Percentiles rank a stretch among this genome's conserved stretches.
Conservation (phyloP, 1,284 basidiomycete species). For the Apiotrichum laibachii region DNA sequence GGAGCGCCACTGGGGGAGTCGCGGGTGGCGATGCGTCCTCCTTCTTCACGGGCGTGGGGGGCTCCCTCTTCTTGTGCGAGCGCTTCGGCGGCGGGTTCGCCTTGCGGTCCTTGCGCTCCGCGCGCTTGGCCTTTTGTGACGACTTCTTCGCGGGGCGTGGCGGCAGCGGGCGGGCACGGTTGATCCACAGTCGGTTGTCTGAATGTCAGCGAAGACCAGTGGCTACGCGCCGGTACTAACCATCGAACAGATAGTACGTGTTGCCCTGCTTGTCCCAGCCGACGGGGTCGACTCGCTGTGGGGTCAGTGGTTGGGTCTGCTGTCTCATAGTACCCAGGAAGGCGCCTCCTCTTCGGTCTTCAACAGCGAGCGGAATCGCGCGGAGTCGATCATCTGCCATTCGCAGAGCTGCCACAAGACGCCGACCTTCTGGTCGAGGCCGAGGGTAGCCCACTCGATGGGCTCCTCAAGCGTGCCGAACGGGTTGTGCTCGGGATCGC, state of each 20-base stretch:
- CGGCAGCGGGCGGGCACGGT: conserved; percentile 45
- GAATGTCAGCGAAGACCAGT: neutral
- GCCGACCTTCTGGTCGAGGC: conserved; percentile 53
- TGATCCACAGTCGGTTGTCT: conserved; percentile 59
- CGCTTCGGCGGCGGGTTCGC: conserved; percentile 19
- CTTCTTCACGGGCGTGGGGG: conserved; percentile 15
- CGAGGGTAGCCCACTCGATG: conserved; percentile 53
- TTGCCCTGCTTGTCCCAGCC: conserved; percentile 57
- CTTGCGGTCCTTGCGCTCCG: conserved; percentile 21
- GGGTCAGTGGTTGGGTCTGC: neutral
- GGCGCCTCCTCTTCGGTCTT: conserved; percentile 54
- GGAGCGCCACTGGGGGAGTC: conserved; percentile 15
- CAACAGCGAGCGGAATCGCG: conserved; percentile 55
- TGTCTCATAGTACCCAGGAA: conserved; percentile 50
- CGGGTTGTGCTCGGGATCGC: conserved; percentile 34
- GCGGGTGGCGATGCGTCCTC: conserved; percentile 13
- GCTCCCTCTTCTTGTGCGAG: conserved; percentile 27
- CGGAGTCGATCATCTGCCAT: conserved; percentile 57
- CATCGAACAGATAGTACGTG: conserved; percentile 58
- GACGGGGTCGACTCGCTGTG: conserved; percentile 55
- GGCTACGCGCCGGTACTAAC: conserved; percentile 27
- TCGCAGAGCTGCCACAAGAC: conserved; percentile 55
- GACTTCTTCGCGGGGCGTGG: conserved; percentile 39
- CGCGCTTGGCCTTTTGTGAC: conserved; percentile 37
- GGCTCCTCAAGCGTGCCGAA: conserved; percentile 48